Evolutionary conservation across 805 yeast species (phyloP), one percentile per base, ranked within the genome.

Genomic region (Jamesozyma hellenica): DNA sequence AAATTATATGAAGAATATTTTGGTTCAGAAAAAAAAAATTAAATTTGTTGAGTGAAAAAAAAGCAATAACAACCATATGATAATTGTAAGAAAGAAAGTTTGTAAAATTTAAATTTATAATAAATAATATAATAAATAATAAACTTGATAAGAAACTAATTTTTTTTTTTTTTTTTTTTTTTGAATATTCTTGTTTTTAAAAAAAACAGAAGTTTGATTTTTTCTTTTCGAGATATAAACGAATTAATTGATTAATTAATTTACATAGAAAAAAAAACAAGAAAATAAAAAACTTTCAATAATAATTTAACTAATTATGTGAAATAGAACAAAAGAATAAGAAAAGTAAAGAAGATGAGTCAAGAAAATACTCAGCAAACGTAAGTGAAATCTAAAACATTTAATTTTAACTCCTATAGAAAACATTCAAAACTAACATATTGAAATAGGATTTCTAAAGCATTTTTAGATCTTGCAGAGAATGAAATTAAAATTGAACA

Each of bases 231-330:
- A n/a, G n/a, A n/a, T n/a, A n/a, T n/a, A n/a, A n/a, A n/a, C n/a
- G n/a, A n/a, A n/a, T n/a, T n/a, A n/a, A n/a, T n/a, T n/a, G n/a
- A n/a, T n/a, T n/a, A n/a, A n/a, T n/a, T n/a, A n/a, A n/a, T n/a
- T n/a, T n/a, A n/a, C n/a, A n/a, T n/a, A n/a, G n/a, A n/a, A n/a
- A n/a, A n/a, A n/a, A n/a, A 92, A 92, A 74, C 90, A 90, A 65
- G 67, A 92, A 49, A 61, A 67, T 45, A 92, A 92, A 79, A 40
- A 78, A 72, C 35, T 98, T 92, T 59, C 77, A 78, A 56, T 86
- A 87, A 67, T 70, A 88, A 28, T 76, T 86, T 58, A 77, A 79
- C 25, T 86, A 82, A 53, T 86, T 74, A 36, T 51, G 58, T 34
- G 45, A 50, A 17, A 12, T n/a, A 12, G 32, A 29, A 29, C 11